Evolutionary conservation across 2,329 filamentous ascomycete species (phyloP).

Genomic region (Triangularia verruculosa): DNA sequence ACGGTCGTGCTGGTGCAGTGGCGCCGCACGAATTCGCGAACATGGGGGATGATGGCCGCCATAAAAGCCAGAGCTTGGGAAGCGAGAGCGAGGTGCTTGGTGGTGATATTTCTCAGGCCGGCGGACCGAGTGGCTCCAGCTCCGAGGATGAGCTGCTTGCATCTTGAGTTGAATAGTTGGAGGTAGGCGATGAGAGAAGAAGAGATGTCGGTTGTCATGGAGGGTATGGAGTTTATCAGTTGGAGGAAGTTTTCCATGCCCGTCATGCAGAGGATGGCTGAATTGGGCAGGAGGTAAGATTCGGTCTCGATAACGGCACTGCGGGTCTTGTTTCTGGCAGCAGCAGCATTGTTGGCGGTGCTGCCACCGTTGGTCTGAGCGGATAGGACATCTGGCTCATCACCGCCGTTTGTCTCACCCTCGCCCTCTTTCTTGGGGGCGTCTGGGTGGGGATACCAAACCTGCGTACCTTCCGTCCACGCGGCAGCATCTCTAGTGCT

Average conservation of each 20-base stretch:
- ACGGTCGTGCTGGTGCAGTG: conserved; percentile 57
- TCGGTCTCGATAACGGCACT: conserved; percentile 79
- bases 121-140: conserved; percentile 87
- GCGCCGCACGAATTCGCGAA: conserved; percentile 85
- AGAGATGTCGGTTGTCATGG: conserved; percentile 81
- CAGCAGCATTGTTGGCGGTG: conserved; percentile 45
- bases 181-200: conserved; percentile 78
- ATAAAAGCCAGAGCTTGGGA: conserved; percentile 87
- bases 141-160: conserved; percentile 93
- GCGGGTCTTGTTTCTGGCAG: conserved; percentile 60
- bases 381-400: conserved; percentile 5
- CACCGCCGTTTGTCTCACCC: conserved; percentile 16
- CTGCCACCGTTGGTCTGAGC: conserved; percentile 12
- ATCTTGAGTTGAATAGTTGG: conserved; percentile 91
- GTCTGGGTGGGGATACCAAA: conserved; percentile 52
- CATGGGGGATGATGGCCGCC: conserved; percentile 80
- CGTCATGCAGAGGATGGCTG: conserved; percentile 74
- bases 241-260: conserved; percentile 81
- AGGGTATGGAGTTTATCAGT: conserved; percentile 80
- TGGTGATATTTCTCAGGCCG: conserved; percentile 92
- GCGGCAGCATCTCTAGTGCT: conserved; percentile 67
- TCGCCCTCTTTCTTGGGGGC: conserved; percentile 31
- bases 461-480: conserved; percentile 61
- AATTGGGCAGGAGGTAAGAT: conserved; percentile 80
- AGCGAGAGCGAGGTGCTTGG: conserved; percentile 88